Evolutionary conservation across 75 land plant genomes (phyloP), one percentile per base, ranked within the genome.

Genomic region (Sequoia sempervirens): DNA sequence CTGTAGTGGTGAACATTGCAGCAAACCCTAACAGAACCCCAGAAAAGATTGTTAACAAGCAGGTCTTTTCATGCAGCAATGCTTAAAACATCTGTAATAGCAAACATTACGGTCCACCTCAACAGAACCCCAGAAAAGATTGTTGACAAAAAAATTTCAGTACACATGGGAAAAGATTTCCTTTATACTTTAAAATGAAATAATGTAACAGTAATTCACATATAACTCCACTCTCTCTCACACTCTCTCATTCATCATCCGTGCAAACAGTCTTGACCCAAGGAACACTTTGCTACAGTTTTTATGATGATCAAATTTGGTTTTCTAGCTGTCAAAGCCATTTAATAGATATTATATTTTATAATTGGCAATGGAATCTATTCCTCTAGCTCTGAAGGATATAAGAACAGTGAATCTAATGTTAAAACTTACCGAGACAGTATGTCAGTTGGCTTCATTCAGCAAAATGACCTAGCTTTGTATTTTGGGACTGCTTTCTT

Each of bases 31-130:
- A 86, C 36, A 93, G 89, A 85, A 92, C 96, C n/a, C 88, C 94
- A 9, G 96, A 93, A 69, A 94, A 94, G 92, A 94, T 94, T 86
- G 38, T 45, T 20, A 40, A 45, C 26, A 32, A 50, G 94, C 64
- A 75, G 88, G 68, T 92, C 95, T 41, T 90, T 91, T 23, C 92
- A 94, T 87, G 90, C 89, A 28, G 94, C 95, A 1, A 89, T 92
- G 92, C 76, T 94, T 83, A 92, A 91, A 81, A 52, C 86, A 41
- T 89, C 92, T 80, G 85, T 88, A 84, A 90, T 94, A 85, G 81
- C 87, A 85, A 89, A 85, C 64, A 94, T 94, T 66, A 91, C 94
- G 47, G 89, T 85, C 36, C 36, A 34, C 36, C 36, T 34, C 36
- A 34, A 34, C 36, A 34, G 36, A 34, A 34, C 93, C 26, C 88